Percentiles rank a stretch among this genome's conserved stretches.
Evolutionary conservation across 441 rosid species (phyloP).

Genomic region (Mallotus repandus): DNA sequence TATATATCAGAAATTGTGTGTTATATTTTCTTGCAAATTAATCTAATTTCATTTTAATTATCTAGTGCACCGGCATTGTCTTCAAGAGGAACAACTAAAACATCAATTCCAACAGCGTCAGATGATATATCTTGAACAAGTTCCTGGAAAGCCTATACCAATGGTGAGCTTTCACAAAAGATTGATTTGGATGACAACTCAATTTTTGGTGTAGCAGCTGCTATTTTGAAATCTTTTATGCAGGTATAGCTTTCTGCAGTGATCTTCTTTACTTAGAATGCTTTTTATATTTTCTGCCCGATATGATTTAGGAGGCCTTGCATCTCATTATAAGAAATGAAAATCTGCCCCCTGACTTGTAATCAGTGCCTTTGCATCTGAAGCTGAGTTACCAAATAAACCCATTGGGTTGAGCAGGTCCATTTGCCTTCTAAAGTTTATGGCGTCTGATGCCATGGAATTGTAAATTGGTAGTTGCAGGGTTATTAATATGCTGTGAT

Average conservation of each 20-base stretch:
- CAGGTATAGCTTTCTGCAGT: constrained; percentile 47
- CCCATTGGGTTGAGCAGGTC: not conserved
- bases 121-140: constrained; percentile 55
- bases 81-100: constrained; percentile 60
- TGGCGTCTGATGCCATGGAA: too few species aligned
- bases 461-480: too few species aligned
- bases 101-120: constrained; percentile 46
- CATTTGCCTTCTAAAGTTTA: too few species aligned
- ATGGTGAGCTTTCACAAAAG: constrained; percentile 61
- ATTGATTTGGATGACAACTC: constrained; percentile 62
- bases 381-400: not conserved
- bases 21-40: not conserved
- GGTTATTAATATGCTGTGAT: too few species aligned
- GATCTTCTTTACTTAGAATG: not conserved
- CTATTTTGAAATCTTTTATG: constrained; percentile 91
- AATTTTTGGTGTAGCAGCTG: constrained; percentile 79
- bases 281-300: not conserved
- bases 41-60: constrained; percentile 15
- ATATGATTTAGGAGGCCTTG: not conserved
- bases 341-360: not conserved
- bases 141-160: constrained; percentile 63
- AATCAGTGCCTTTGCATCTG: not conserved
- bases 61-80: constrained; percentile 84
- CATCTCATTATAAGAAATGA: not conserved
- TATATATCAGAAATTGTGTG: not conserved